Percentiles rank a stretch among this genome's conserved stretches.
Conservation (phyloP, 2,329 filamentous ascomycete species). For the Trichoderma sp. region DNA sequence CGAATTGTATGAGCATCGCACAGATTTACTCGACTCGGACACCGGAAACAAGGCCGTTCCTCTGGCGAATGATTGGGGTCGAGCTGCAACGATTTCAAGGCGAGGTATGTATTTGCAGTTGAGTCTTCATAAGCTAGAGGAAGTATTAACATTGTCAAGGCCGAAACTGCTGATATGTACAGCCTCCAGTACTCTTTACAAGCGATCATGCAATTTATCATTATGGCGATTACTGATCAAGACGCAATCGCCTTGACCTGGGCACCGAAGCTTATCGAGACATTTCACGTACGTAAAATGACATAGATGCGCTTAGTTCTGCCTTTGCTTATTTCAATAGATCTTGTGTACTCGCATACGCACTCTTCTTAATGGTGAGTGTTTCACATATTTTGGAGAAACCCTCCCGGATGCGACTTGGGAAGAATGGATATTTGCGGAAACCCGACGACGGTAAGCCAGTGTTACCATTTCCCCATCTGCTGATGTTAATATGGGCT, state of each 20-base stretch:
- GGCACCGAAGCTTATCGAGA: neutral
- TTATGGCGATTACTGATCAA: neutral
- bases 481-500: neutral
- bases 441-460: neutral
- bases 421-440: constrained; percentile 1
- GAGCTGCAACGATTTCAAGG: neutral
- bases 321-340: neutral
- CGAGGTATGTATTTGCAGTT: neutral
- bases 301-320: neutral
- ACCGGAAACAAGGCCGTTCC: neutral
- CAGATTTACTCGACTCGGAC: neutral
- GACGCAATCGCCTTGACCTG: neutral
- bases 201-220: neutral
- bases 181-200: neutral
- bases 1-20: neutral
- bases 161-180: neutral
- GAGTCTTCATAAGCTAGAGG: neutral
- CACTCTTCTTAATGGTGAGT: neutral
- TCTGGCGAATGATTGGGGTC: neutral
- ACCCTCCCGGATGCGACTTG: neutral
- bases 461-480: neutral
- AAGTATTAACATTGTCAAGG: neutral
- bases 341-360: neutral
- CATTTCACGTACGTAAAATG: neutral
- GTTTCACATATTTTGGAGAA: neutral